Evolutionary conservation across 495 filamentous ascomycete genomes (phyloP), one percentile per base, ranked within the genome.

Genomic region (Hyaloscypha hepaticicola): DNA sequence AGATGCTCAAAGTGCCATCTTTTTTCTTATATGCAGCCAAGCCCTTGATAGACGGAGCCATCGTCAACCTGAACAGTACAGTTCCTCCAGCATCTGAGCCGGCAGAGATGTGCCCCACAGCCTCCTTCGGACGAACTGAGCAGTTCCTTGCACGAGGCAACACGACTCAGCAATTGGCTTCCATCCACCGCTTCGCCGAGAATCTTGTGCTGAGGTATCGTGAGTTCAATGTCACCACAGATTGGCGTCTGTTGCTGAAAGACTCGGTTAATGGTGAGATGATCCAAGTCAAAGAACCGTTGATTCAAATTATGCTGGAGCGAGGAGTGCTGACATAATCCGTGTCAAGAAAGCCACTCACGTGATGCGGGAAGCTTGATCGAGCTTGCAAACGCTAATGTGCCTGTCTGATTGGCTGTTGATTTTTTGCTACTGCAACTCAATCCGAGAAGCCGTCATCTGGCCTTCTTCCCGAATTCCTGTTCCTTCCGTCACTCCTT

Each of bases 21-120:
- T 94, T 93, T 82, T 99, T 99, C 79, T 97, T 98, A 83, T 94
- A 97, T 59, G 86, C 81, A 63, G 91, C 88, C 64, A 83, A 83
- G 71, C 87, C 91, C 75, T 83, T 85, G 60, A 87, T 81, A 63
- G 84, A 83, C 74, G 87, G 78, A 72, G 88, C 63, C 70, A 72
- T 72, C 27, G 65, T 68, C 27, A 19, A 64, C 11, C 14, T 25
- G 5, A 3, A 41, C 2, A 3, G 21, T 27, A 7, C 31, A 5
- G 29, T 50, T 31, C 22, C 41, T 63, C 19, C 33, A 65, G 61
- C 66, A 70, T 70, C 61, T 26, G 51, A 57, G 55, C 5, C 1
- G 25, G 48, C 48, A 5, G 31, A 34, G 31, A 5, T 34, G 31
- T 34, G 5, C 12, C 12, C 31, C 31, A 34, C 31, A 5, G 31